Conservation (phyloP, 306 rosid genomes). For the Senna siamea region DNA sequence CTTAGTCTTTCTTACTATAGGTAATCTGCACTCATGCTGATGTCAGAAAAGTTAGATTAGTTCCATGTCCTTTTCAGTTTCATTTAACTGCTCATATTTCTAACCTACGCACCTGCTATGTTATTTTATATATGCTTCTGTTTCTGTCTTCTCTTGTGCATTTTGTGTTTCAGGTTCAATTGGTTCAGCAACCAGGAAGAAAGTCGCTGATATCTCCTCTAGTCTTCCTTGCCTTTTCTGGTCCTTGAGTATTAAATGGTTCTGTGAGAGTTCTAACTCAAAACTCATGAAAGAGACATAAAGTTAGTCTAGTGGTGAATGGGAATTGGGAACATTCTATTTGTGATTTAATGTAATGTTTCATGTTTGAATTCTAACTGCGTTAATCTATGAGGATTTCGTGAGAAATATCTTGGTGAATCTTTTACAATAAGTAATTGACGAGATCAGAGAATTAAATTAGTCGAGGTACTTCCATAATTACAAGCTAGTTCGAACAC, state of each 20-base stretch:
- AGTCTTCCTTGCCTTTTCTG: background rate
- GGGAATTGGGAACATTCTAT: too few species aligned
- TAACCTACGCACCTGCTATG: conserved; percentile 30
- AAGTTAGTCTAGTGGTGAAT: too few species aligned
- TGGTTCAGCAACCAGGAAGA: conserved; percentile 9
- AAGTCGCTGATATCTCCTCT: background rate
- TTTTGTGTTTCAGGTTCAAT: conserved; percentile 7
- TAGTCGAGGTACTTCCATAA: too few species aligned
- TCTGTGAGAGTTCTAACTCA: too few species aligned
- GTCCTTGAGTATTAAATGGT: background rate
- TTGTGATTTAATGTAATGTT: too few species aligned
- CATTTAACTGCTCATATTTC: conserved; percentile 14
- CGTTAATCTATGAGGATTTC: too few species aligned
- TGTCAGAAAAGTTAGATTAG: conserved; percentile 20
- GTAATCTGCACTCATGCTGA: background rate
- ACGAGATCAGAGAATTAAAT: too few species aligned
- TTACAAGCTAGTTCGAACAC: too few species aligned
- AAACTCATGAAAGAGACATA: too few species aligned
- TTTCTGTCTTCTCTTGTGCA: background rate
- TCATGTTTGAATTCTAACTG: too few species aligned
- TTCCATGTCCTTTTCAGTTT: conserved; percentile 40
- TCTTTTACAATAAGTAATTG: too few species aligned
- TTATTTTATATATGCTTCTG: conserved; percentile 11
- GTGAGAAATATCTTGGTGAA: too few species aligned
- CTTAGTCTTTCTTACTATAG: background rate